These are phyloP conservation scores for Arachis stenosperma DNA, from an alignment of 306 rosid species.

Conservation along the genomic window DNA sequence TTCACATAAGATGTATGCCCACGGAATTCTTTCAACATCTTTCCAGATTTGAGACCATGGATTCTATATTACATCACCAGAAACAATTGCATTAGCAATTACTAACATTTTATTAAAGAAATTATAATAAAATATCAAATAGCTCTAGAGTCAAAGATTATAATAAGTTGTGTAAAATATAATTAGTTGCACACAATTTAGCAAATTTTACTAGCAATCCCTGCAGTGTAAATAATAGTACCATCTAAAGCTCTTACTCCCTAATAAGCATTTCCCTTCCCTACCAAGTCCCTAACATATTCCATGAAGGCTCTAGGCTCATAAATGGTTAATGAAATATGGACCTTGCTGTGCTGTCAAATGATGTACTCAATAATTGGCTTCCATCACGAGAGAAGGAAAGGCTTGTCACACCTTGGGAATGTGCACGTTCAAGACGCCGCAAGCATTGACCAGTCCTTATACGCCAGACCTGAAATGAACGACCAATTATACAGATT, in stretches of 20 bases:
- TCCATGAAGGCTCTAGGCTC: conserved; percentile 11
- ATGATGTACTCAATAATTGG: conserved; percentile 93
- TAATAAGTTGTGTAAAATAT: conserved; percentile 14
- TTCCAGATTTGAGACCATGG: conserved; percentile 96
- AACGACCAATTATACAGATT: conserved; percentile 28
- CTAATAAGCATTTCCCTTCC: neutral
- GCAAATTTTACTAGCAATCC: conserved; percentile 10
- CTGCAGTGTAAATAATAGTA: neutral
- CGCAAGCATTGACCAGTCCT: conserved; percentile 99
- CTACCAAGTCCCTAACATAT: neutral
- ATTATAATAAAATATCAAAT: conserved; percentile 16
- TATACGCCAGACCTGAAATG: conserved; percentile 87
- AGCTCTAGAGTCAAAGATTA: conserved; percentile 11
- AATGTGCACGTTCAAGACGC: conserved; percentile 97
- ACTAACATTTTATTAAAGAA: conserved; percentile 17
- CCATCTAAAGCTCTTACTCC: neutral
- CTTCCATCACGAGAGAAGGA: conserved; percentile 98
- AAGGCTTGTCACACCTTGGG: conserved; percentile 94
- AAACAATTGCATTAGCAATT: conserved; percentile 26
- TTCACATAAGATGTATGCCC: conserved; percentile 94
- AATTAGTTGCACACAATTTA: neutral
- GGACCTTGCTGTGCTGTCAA: conserved; percentile 96
- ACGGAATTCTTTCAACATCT: conserved; percentile 93
- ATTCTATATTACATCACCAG: conserved; percentile 55
- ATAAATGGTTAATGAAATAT: conserved; percentile 8